Evolutionary conservation across 1,284 basidiomycete genomes (phyloP), one percentile per base, ranked within the genome.

Genomic region (Trichosporon coremiiforme): DNA sequence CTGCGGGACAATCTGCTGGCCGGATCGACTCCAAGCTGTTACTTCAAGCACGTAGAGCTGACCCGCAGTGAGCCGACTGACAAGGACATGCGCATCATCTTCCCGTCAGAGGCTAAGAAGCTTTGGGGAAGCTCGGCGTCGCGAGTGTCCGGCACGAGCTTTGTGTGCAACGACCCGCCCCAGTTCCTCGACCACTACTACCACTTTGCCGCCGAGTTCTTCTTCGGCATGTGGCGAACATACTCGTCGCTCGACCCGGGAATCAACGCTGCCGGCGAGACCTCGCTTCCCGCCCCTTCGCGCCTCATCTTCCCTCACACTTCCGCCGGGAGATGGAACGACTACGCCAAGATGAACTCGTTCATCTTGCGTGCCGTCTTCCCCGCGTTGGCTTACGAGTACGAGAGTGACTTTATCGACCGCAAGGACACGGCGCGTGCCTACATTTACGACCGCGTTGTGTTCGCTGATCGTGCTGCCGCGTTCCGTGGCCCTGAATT

Each of bases 151-250:
- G 84, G 82, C n/a, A 71, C 77, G 1, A 80, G 79, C 1, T 80
- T 83, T 74, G 75, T 94, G 12, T 86, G 90, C 41, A 94, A 94
- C 75, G 93, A 95, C 75, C 89, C 90, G 3, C 87, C 88, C 29
- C 93, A 95, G 86, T 95, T 92, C 92, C 80, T 79, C 87, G 82
- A 83, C 71, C 83, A 84, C 74, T 84, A 92, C 80, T 93, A 92
- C 81, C 91, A 93, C 82, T 89, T 92, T 73, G 90, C 90, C 41
- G 91, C 89, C 0, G 91, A 93, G 78, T 87, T 92, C 65, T 82
- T 92, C 69, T 84, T 93, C 63, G 93, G 93, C 60, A 87, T 94
- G 74, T 95, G 93, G 93, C 87, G 92, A 25, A 89, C 92, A 0
- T 95, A 94, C 78, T 88, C 92, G 38, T 89, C 91, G 1, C 86